Evolutionary conservation across 257 asterid species (phyloP).

Genomic region (Sherardia arvensis): DNA sequence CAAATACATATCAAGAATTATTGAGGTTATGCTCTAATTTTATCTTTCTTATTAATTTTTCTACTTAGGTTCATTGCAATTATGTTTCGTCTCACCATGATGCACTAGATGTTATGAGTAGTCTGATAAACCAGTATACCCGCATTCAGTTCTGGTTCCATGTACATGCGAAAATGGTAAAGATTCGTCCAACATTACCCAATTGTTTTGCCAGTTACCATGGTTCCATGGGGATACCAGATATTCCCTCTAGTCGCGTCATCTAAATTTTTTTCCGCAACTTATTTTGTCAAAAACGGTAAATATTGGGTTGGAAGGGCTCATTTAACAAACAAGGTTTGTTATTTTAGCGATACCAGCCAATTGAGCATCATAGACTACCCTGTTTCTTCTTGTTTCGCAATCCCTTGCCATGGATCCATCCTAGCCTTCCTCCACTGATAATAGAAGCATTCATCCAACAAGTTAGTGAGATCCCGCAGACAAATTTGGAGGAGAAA

Average conservation of each 20-base stretch:
- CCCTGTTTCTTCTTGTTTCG: not conserved
- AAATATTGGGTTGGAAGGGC: not conserved
- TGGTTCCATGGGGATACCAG: not conserved
- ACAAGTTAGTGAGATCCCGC: not conserved
- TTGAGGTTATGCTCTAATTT: too few species aligned
- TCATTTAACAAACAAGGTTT: not conserved
- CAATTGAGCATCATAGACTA: not conserved
- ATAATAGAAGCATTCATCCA: not conserved
- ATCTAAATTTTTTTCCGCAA: not conserved
- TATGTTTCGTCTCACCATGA: too few species aligned
- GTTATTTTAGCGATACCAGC: not conserved
- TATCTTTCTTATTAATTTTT: too few species aligned
- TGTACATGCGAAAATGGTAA: not conserved
- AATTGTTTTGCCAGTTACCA: not conserved
- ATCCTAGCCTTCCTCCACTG: not conserved
- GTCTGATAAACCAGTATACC: too few species aligned
- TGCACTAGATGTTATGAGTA: too few species aligned
- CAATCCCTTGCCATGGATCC: not conserved
- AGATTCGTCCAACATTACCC: not conserved
- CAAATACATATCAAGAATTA: too few species aligned
- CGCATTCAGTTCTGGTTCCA: not conserved
- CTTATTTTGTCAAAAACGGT: not conserved
- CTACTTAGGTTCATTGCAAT: too few species aligned
- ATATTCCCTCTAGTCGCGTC: not conserved
- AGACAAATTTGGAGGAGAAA: not conserved